Evolutionary conservation across 306 rosid species (phyloP).

Genomic region (Fagus crenata): DNA sequence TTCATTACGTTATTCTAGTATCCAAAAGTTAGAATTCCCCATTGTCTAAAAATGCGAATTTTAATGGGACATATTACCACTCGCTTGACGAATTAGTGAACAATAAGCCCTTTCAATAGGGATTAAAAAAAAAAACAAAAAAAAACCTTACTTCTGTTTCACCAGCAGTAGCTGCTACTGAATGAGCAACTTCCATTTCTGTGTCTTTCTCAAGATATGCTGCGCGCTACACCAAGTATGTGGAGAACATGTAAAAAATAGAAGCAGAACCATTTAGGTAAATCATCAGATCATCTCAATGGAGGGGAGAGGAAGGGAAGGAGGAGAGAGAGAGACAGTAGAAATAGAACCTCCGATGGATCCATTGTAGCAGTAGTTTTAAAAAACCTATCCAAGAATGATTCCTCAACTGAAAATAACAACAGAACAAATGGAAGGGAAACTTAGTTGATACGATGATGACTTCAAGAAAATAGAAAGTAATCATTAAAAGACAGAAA

Average conservation of each 20-base stretch:
- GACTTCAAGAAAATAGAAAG: neutral
- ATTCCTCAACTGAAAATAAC: slow-evolving; percentile 63
- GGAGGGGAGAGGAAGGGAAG: slow-evolving; percentile 6
- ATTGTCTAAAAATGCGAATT: neutral
- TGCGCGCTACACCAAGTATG: slow-evolving; percentile 60
- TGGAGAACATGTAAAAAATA: slow-evolving; percentile 11
- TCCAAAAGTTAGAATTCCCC: neutral
- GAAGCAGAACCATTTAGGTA: neutral
- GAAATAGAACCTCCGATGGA: slow-evolving; percentile 64
- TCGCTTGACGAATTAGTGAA: neutral
- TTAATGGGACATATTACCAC: neutral
- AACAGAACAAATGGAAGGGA: slow-evolving; percentile 20
- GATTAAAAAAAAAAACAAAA: too few relatives aligned
- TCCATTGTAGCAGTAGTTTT: slow-evolving; percentile 77
- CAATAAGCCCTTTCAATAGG: neutral
- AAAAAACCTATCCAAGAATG: slow-evolving; percentile 79
- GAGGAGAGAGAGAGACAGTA: slow-evolving; percentile 18
- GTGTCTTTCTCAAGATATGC: slow-evolving; percentile 74
- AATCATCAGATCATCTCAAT: neutral
- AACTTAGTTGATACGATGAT: neutral
- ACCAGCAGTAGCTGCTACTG: slow-evolving; percentile 87
- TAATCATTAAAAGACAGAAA: neutral
- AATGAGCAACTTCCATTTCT: slow-evolving; percentile 94
- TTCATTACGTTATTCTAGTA: neutral
- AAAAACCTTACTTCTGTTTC: slow-evolving; percentile 66